Evolutionary conservation across 2,329 filamentous ascomycete species (phyloP).

Genomic region (Escovopsis sp.): DNA sequence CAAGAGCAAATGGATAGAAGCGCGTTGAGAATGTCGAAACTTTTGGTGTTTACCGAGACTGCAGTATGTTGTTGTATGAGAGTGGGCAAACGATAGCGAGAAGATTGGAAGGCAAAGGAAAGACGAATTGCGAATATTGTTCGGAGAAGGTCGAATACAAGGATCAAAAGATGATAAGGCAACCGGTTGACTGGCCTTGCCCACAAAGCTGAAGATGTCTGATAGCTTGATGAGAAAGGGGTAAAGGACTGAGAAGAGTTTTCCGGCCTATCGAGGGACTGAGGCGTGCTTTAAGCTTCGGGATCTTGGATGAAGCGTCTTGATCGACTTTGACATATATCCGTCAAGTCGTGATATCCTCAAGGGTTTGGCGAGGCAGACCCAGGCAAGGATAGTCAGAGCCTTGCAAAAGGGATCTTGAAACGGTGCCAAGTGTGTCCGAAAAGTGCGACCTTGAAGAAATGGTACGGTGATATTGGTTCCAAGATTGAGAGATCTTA

Average conservation of each 20-base stretch:
- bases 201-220: slow-evolving; percentile 7
- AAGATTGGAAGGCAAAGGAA: slow-evolving; percentile 4
- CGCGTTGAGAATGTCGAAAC: no score
- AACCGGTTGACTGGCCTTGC: slow-evolving; percentile 8
- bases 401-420: slow-evolving; percentile 21
- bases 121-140: background rate
- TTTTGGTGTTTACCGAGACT: no score
- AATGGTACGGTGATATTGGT: slow-evolving; percentile 35
- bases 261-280: slow-evolving; percentile 12
- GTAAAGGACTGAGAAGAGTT: slow-evolving; percentile 7
- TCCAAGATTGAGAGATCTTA: slow-evolving; percentile 21
- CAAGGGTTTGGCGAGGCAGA: no score
- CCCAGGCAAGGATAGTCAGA: no score
- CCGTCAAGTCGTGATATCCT: no score
- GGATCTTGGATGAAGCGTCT: background rate
- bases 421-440: slow-evolving; percentile 37
- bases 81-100: slow-evolving; percentile 4
- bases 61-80: background rate
- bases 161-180: slow-evolving; percentile 16
- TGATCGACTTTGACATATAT: no score
- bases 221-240: slow-evolving; percentile 5
- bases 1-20: no score
- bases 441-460: slow-evolving; percentile 23
- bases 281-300: slow-evolving; percentile 17
- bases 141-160: slow-evolving; percentile 7